These are phyloP conservation scores for Verticillium nonalfalfae DNA, from an alignment of 2,329 filamentous ascomycete genomes.

Conservation along the genomic window DNA sequence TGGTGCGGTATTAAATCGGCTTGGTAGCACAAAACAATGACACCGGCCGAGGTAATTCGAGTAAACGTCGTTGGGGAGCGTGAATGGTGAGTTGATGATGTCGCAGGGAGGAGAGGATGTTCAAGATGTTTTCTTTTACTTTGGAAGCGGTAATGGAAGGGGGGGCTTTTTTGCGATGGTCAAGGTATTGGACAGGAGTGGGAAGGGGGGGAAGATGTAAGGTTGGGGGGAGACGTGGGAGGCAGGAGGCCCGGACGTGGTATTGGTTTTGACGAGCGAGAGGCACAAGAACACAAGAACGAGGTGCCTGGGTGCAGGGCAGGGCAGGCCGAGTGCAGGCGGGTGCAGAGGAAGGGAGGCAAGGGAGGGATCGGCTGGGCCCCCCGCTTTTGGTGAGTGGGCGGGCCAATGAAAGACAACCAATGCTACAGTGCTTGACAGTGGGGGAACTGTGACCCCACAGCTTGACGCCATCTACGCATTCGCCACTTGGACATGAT, in stretches of 20 bases:
- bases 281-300: conserved; percentile 7
- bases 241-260: conserved; percentile 8
- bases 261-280: conserved; percentile 13
- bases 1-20: conserved; percentile 4
- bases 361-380: conserved; percentile 4
- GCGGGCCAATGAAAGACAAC: conserved; percentile 7
- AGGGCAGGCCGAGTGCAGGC: conserved; percentile 3
- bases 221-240: conserved; percentile 2
- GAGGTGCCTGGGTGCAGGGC: conserved; percentile 7
- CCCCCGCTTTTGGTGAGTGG: not conserved
- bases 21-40: conserved; percentile 3
- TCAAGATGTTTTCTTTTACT: not conserved
- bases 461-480: conserved; percentile 11
- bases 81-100: not conserved
- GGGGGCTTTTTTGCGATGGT: not conserved
- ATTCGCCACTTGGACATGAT: conserved; percentile 10
- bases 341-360: conserved; percentile 5
- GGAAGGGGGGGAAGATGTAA: conserved; percentile 9
- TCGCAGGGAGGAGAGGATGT: not conserved
- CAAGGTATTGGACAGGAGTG: conserved; percentile 1
- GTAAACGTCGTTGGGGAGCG: not conserved
- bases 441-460: not conserved
- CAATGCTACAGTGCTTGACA: not conserved
- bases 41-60: not conserved
- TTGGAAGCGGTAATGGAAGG: not conserved